These are phyloP conservation scores for Rhizopus sp. DNA, from an alignment of 371 early-diverging fungal species.

Conservation along the genomic window DNA sequence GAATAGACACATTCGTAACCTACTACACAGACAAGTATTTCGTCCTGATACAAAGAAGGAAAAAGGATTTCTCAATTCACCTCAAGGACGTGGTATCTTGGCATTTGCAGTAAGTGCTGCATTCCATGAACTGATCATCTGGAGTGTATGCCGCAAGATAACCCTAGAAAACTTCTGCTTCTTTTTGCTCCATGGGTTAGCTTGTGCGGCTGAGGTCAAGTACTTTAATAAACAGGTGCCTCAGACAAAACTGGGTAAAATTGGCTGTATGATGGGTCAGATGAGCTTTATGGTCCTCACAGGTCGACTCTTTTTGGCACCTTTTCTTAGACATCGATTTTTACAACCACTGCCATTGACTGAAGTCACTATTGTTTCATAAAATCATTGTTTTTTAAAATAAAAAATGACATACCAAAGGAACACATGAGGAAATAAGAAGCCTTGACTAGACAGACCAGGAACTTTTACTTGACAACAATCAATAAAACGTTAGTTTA, in stretches of 20 bases:
- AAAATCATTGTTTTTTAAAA: too few relatives aligned
- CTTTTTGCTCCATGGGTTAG: slow-evolving; percentile 34
- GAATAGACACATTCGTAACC: slow-evolving; percentile 34
- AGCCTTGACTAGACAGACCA: too few relatives aligned
- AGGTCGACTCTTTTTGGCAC: slow-evolving; percentile 40
- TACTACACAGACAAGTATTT: slow-evolving; percentile 30
- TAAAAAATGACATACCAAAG: too few relatives aligned
- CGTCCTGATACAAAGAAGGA: slow-evolving; percentile 1
- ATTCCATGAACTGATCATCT: slow-evolving; percentile 36
- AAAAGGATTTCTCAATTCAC: slow-evolving; percentile 5
- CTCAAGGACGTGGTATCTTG: slow-evolving; percentile 25
- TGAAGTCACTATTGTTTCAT: background rate
- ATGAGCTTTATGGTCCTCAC: slow-evolving; percentile 34
- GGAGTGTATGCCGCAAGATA: slow-evolving; percentile 29
- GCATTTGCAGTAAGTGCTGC: slow-evolving; percentile 35
- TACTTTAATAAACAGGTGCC: slow-evolving; percentile 14
- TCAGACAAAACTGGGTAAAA: background rate
- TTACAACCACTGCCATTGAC: slow-evolving; percentile 18
- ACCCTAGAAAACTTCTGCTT: slow-evolving; percentile 41
- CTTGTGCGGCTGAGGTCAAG: slow-evolving; percentile 20
- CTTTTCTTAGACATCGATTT: slow-evolving; percentile 29
- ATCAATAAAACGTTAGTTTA: too few relatives aligned
- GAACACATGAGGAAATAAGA: too few relatives aligned
- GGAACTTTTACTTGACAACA: too few relatives aligned
- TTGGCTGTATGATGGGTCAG: slow-evolving; percentile 9